A percentile compares a stretch with the other conserved stretches of the same genome.
Evolutionary conservation across 179 eudicot species (phyloP).

Genomic region (Silene noctiflora): DNA sequence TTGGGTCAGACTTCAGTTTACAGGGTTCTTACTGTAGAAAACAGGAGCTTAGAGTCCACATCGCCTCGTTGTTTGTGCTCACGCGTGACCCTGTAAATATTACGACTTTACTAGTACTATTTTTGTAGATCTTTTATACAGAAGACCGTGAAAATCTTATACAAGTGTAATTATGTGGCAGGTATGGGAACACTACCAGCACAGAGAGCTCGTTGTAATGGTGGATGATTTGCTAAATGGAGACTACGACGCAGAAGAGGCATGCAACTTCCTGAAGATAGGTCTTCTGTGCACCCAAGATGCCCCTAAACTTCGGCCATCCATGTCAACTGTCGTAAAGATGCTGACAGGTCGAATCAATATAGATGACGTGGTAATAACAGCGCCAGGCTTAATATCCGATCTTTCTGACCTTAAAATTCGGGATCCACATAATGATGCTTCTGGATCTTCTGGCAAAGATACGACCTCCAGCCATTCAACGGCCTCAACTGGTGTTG

Average conservation of each 20-base stretch:
- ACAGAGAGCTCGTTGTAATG: conserved; percentile 33
- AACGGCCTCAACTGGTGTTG: conserved; percentile 33
- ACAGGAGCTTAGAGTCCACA: neutral
- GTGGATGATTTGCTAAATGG: conserved; percentile 49
- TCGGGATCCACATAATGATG: conserved; percentile 23
- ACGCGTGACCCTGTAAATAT: neutral
- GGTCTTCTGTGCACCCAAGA: conserved; percentile 75
- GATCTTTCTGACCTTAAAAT: conserved; percentile 56
- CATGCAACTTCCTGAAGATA: conserved; percentile 56
- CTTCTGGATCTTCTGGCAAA: conserved; percentile 20
- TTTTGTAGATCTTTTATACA: too few species aligned
- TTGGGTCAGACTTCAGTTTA: neutral
- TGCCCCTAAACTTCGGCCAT: conserved; percentile 60
- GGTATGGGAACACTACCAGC: conserved; percentile 56
- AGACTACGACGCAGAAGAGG: conserved; percentile 47
- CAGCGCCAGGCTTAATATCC: conserved; percentile 58
- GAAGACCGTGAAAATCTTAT: neutral
- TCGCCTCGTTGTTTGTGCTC: neutral
- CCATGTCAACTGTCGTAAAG: conserved; percentile 60
- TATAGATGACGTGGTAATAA: conserved; percentile 33
- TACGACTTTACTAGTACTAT: too few species aligned
- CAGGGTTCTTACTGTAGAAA: neutral
- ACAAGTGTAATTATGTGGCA: conserved; percentile 25
- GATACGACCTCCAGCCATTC: conserved; percentile 30
- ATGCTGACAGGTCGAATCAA: conserved; percentile 47